Evolutionary conservation across 805 yeast species (phyloP).

Genomic region (Schwanniomyces pseudopolymorphus): DNA sequence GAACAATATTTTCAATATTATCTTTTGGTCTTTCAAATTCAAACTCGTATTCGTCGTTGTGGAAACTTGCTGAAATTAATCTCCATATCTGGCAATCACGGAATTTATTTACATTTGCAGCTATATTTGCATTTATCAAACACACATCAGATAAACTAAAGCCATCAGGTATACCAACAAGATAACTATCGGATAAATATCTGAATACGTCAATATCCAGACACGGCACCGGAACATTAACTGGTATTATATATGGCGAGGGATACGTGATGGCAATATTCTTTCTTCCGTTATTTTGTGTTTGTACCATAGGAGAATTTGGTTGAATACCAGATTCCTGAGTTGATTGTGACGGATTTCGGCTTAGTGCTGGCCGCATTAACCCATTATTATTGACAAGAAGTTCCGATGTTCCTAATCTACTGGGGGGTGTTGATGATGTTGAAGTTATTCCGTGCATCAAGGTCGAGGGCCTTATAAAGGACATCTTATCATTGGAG

Average conservation of each 20-base stretch:
- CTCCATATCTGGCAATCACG: slow-evolving; percentile 67
- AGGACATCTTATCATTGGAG: neutral
- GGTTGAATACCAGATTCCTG: slow-evolving; percentile 27
- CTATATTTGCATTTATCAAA: slow-evolving; percentile 55
- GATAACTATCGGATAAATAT: slow-evolving; percentile 49
- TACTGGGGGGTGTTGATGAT: slow-evolving; percentile 16
- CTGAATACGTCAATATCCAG: slow-evolving; percentile 47
- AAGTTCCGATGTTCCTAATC: neutral
- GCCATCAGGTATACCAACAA: slow-evolving; percentile 47
- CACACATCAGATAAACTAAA: slow-evolving; percentile 55
- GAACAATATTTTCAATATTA: slow-evolving; percentile 6
- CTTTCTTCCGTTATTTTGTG: slow-evolving; percentile 6
- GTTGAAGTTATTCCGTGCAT: slow-evolving; percentile 12
- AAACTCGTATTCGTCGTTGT: slow-evolving; percentile 11
- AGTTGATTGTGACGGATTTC: slow-evolving; percentile 36
- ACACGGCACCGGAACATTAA: slow-evolving; percentile 41
- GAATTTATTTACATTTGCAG: slow-evolving; percentile 47
- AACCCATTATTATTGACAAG: neutral
- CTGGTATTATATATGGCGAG: slow-evolving; percentile 41
- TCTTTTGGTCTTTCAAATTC: neutral
- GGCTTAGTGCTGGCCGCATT: slow-evolving; percentile 27
- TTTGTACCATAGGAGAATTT: slow-evolving; percentile 12
- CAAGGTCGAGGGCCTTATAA: neutral
- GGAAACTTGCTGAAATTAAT: slow-evolving; percentile 51
- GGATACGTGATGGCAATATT: slow-evolving; percentile 15